Evolutionary conservation across 169 alveolate species (phyloP).

Genomic region (Eimeria maxima): DNA sequence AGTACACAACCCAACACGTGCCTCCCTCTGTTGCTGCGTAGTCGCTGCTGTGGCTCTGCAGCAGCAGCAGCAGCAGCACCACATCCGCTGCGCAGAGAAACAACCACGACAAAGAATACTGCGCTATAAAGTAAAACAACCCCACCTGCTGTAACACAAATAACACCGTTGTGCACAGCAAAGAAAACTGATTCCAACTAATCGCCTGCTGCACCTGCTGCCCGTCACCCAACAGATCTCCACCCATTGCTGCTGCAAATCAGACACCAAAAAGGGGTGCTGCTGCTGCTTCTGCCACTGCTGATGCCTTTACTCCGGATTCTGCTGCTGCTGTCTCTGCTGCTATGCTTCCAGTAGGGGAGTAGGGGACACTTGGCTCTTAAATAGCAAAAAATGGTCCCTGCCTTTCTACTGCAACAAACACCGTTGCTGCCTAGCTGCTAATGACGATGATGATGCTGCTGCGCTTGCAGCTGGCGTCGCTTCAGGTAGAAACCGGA

Average conservation of each 20-base stretch:
- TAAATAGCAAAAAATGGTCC: neutral
- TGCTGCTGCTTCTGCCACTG: neutral
- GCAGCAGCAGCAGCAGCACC: conserved; percentile 61
- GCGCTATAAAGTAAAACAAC: conserved; percentile 39
- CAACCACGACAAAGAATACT: conserved; percentile 12
- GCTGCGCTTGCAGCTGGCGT: neutral
- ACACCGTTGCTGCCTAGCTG: neutral
- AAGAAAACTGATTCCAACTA: conserved; percentile 59
- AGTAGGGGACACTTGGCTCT: neutral
- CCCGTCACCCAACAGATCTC: neutral
- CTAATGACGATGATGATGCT: neutral
- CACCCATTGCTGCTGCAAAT: neutral
- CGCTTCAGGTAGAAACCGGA: neutral
- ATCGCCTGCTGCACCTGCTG: conserved; percentile 76
- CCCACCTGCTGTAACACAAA: conserved; percentile 78
- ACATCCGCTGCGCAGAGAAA: neutral
- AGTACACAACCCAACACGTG: conserved; percentile 79
- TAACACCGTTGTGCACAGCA: neutral
- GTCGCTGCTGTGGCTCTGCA: conserved; percentile 54
- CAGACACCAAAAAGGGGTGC: too few species aligned
- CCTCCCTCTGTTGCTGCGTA: conserved; percentile 74
- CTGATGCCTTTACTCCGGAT: neutral
- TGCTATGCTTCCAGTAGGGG: neutral
- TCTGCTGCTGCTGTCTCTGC: conserved; percentile 14
- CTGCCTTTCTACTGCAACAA: neutral